phyloP scores from a whole-genome alignment of 306 rosid genomes.

The Prunus fruticosa region DNA sequence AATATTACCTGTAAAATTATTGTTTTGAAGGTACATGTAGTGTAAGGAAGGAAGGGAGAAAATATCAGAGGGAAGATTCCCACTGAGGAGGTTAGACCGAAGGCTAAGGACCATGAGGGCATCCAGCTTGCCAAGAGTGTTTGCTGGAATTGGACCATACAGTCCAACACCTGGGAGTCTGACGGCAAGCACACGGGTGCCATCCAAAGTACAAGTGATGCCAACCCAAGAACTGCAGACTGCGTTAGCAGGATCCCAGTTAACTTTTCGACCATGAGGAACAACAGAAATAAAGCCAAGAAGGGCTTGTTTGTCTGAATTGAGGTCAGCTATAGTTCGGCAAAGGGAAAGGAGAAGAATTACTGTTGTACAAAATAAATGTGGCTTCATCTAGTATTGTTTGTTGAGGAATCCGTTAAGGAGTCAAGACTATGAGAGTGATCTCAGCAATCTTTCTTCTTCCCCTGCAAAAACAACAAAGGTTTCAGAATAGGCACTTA shows the following conservation, averaged over 20 bases:
- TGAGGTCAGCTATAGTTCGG: conserved; percentile 45
- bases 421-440: conserved; percentile 10
- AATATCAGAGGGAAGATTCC: conserved; percentile 63
- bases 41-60: conserved; percentile 67
- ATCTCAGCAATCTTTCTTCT: conserved; percentile 36
- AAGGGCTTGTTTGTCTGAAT: conserved; percentile 78
- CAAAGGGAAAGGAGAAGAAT: conserved; percentile 33
- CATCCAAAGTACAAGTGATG: conserved; percentile 51
- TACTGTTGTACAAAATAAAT: conserved; percentile 18
- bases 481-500: conserved; percentile 14
- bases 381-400: conserved; percentile 47
- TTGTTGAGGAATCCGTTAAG: conserved; percentile 23
- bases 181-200: conserved; percentile 46
- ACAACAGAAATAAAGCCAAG: conserved; percentile 61
- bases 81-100: conserved; percentile 64
- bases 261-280: conserved; percentile 68
- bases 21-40: conserved; percentile 56
- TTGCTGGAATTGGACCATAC: conserved; percentile 56
- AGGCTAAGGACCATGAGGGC: conserved; percentile 68
- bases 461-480: conserved; percentile 41
- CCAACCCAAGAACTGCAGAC: conserved; percentile 80
- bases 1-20: conserved; percentile 60
- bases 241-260: conserved; percentile 58
- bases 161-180: conserved; percentile 75
- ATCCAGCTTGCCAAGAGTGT: conserved; percentile 64